Conservation (phyloP, 495 filamentous ascomycete species). For the Aspergillus haitiensis region DNA sequence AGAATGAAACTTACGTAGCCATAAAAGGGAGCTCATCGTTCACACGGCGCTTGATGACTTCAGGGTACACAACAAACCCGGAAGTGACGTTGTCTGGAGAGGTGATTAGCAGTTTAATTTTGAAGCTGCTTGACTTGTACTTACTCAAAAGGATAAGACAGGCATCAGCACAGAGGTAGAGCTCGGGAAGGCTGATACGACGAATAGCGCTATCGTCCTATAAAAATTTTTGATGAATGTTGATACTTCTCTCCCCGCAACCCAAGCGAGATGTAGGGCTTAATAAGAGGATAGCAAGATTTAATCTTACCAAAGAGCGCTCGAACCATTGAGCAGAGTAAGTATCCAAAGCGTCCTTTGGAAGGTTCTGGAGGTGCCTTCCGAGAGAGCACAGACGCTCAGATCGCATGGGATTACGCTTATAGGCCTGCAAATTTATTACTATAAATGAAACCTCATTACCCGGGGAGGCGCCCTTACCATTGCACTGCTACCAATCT, state of each 20-base stretch:
- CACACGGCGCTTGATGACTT: constrained; percentile 66
- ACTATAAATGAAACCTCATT: constrained; percentile 9
- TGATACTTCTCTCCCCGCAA: not conserved
- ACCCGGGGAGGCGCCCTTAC: constrained; percentile 27
- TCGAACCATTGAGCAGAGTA: constrained; percentile 86
- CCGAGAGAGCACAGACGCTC: constrained; percentile 82
- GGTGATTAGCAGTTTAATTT: not conserved
- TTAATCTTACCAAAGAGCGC: constrained; percentile 50
- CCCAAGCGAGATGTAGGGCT: not conserved
- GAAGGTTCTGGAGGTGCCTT: constrained; percentile 64
- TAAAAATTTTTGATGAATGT: constrained; percentile 19
- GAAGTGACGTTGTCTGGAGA: constrained; percentile 69
- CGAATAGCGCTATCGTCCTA: constrained; percentile 63
- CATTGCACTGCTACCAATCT: constrained; percentile 57
- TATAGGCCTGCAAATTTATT: constrained; percentile 66
- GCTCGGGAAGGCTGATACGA: constrained; percentile 73
- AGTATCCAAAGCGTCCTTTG: constrained; percentile 71
- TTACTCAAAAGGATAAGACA: constrained; percentile 66
- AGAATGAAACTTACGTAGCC: constrained; percentile 58
- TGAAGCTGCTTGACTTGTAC: constrained; percentile 16
- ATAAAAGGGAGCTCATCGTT: constrained; percentile 87
- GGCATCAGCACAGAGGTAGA: constrained; percentile 80
- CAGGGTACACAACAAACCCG: constrained; percentile 85
- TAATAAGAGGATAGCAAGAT: constrained; percentile 12
- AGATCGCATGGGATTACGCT: constrained; percentile 86